Base-by-base conservation (phyloP, 495 filamentous ascomycete genomes). In the Beverwykella pulmonaria region DNA sequence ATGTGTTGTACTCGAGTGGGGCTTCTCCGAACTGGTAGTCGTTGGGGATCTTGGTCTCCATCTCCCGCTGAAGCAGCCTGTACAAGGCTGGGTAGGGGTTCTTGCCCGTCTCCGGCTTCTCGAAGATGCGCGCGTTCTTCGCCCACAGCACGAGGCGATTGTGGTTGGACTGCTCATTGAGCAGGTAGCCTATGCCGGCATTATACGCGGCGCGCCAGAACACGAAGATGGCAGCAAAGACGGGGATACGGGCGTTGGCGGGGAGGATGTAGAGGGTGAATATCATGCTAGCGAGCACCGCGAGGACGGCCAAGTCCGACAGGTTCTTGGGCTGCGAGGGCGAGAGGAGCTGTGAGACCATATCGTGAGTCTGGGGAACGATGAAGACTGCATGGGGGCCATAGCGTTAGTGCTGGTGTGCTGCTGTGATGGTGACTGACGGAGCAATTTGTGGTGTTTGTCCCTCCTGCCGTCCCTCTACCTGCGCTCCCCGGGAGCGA, bases 1-100 rank as follows among this genome's bases (percentile, higher is more conserved):
- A 98, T 53, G 95, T 95, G 79, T 98, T 98, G 82, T 97, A 98
- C 83, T 98, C 94, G 77, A 97, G 82, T 10, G 94, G 94, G 0
- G 93, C 92, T 59, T 90, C 81, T 69, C 94, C 92, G 73, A 98
- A 97, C 59, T 89, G 88, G 81, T 98, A 98, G 78, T 98, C 92
- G 69, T 88, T 80, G 5, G 90, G 91, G 61, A 98, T 95, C 79
- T 98, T 97, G 68, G 90, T 89, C 80, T 97, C 92, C 79, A 97
- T 82, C 75, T 98, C 94, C 46, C 82, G 79, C 74, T 96, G 94
- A 71, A 98, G 79, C 70, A 93, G 79, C 23, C 84, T 83, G 80
- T 94, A 97, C 49, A 97, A 78, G 76, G 81, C 82, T 44, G 94
- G 92, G 49, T 89, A 86, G 1, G 90, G 89, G 68, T 96, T 93